These are phyloP conservation scores for Lachancea nothofagi DNA, from an alignment of 805 yeast genomes.

Conservation along the genomic window DNA sequence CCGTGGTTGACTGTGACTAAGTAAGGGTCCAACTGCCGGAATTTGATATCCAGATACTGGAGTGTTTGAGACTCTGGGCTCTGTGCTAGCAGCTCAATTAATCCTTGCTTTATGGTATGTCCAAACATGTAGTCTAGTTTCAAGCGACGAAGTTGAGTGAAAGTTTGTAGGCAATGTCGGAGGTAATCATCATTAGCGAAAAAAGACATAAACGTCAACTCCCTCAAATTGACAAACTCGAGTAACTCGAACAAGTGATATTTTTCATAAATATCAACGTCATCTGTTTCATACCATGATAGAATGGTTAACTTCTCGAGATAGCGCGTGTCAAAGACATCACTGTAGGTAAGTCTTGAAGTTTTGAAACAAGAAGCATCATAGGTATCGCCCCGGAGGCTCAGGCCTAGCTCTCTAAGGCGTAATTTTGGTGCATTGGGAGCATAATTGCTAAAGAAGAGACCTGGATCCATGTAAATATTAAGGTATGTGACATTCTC, in stretches of 20 bases:
- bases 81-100: slow-evolving; percentile 22
- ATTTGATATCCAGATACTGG: slow-evolving; percentile 32
- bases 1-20: slow-evolving; percentile 20
- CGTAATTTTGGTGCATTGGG: slow-evolving; percentile 13
- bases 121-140: slow-evolving; percentile 34
- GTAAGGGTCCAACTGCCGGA: slow-evolving; percentile 22
- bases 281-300: slow-evolving; percentile 35
- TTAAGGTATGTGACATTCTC: slow-evolving; percentile 20
- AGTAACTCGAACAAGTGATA: slow-evolving; percentile 30
- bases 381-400: slow-evolving; percentile 27
- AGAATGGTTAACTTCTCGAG: slow-evolving; percentile 33
- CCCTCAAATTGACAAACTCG: slow-evolving; percentile 29
- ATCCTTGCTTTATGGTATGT: slow-evolving; percentile 16
- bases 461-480: slow-evolving; percentile 25
- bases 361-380: slow-evolving; percentile 11
- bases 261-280: slow-evolving; percentile 20
- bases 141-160: slow-evolving; percentile 25
- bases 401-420: slow-evolving; percentile 22
- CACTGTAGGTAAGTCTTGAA: slow-evolving; percentile 18
- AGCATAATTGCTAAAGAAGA: slow-evolving; percentile 18
- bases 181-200: slow-evolving; percentile 22
- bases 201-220: slow-evolving; percentile 33
- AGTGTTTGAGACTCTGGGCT: slow-evolving; percentile 24
- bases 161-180: slow-evolving; percentile 23
- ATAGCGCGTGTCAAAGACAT: slow-evolving; percentile 29